Evolutionary conservation across 768 basidiomycete species (phyloP), one percentile per base, ranked within the genome.

Genomic region (Boletus pseudopeckii): DNA sequence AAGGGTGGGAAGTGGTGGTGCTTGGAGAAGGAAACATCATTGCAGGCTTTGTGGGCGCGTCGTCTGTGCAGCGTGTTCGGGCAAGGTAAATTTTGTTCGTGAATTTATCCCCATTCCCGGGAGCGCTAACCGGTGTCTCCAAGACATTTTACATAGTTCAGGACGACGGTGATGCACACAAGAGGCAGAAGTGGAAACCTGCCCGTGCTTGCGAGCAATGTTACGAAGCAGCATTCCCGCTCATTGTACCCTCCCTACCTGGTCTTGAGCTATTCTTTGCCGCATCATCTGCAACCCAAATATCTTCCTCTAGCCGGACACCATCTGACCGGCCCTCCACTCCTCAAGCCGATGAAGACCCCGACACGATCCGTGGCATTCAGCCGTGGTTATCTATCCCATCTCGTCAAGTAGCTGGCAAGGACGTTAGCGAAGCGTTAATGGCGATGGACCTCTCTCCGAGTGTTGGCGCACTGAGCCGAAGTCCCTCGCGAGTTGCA

Each of bases 171-270:
- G 88, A 90, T 57, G 74, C 4, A 73, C 70, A 37, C 56, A 75
- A 10, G 77, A 81, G 51, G 72, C 76, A 18, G 65, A 73, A 36
- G 63, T 71, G 66, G 74, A 82, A 87, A 63, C 76, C 88, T 37
- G 86, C 90, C 2, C 80, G 93, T 4, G 86, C 92, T 7, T 96
- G 93, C 67, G 85, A 90, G 51, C 80, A 86, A 2, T 96, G 93
- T 70, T 96, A 86, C 62, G 88, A 91, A 57, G 80, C 86, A 13
- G 87, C 94, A 17, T 96, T 96, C 60, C 91, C 91, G 0, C 52
- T 88, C 32, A 39, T 63, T 18, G 1, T 37, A 26, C 37, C 58
- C 3, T 39, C 47, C 8, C 22, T 18, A 11, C 30, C n/a, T 2
- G 26, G 37, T n/a, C 10, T 50, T n/a, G 62, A 55, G 18, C 15